Conservation (phyloP, 768 basidiomycete species). For the Macrolepiota fuliginosa region DNA sequence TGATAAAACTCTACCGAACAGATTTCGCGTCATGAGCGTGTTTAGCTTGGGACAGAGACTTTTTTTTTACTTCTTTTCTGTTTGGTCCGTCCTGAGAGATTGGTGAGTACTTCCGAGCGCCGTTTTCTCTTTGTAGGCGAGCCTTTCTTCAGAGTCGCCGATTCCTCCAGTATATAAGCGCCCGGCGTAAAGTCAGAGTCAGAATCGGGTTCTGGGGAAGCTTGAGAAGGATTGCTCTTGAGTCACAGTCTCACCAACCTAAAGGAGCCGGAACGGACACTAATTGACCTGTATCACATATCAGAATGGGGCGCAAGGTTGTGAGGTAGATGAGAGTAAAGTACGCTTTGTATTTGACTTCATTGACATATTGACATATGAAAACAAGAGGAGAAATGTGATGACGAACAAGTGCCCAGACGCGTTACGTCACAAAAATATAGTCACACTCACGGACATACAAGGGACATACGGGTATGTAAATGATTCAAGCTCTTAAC, state of each 20-base stretch:
- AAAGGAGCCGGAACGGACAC: conserved; percentile 33
- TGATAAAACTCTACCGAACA: background rate
- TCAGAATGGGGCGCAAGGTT: background rate
- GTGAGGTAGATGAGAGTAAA: background rate
- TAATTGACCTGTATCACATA: conserved; percentile 25
- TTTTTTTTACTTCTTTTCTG: conserved; percentile 14
- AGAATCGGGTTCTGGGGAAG: conserved; percentile 38
- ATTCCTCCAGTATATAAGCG: conserved; percentile 29
- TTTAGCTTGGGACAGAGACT: background rate
- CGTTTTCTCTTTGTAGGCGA: conserved; percentile 12
- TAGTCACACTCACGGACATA: background rate
- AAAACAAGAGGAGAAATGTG: background rate
- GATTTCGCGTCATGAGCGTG: background rate
- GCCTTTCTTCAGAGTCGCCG: conserved; percentile 26
- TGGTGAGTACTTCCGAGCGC: background rate
- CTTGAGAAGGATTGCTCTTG: background rate
- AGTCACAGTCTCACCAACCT: conserved; percentile 23
- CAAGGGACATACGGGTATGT: background rate
- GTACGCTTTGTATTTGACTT: conserved; percentile 28
- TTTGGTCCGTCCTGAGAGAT: background rate
- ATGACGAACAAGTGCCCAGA: background rate
- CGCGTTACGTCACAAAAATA: background rate
- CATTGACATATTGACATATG: conserved; percentile 1
- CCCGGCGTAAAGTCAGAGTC: conserved; percentile 51
- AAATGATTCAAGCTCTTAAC: too few species aligned